These are phyloP conservation scores for Flaveria trinervia DNA, from an alignment of 129 eudicot genomes.

Conservation along the genomic window DNA sequence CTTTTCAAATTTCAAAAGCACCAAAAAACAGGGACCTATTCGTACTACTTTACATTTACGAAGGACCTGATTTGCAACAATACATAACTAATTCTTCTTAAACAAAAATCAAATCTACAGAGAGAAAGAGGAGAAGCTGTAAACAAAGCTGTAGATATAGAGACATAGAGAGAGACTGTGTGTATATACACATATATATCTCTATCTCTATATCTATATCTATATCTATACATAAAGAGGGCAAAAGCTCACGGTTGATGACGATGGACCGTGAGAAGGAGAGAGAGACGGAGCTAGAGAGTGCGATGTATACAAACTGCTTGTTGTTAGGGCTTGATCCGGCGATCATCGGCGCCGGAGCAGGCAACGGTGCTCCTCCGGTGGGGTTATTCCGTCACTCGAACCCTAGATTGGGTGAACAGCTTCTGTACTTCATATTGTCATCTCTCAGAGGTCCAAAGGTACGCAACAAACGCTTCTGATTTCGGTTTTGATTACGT, in stretches of 20 bases:
- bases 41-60: not conserved
- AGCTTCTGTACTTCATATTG: conserved; percentile 86
- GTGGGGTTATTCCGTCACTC: conserved; percentile 98
- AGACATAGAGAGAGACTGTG: conserved; percentile 24
- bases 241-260: conserved; percentile 50
- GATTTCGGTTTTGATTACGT: conserved; percentile 8
- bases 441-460: conserved; percentile 93
- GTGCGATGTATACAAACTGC: conserved; percentile 98
- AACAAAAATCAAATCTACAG: conserved; percentile 33
- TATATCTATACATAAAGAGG: conserved; percentile 11
- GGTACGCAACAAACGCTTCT: conserved; percentile 16
- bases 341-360: conserved; percentile 69
- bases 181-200: not conserved
- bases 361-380: conserved; percentile 72
- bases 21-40: conserved; percentile 21
- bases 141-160: conserved; percentile 20
- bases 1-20: conserved; percentile 38
- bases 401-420: conserved; percentile 97
- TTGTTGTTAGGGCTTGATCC: conserved; percentile 94
- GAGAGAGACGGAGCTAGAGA: conserved; percentile 94
- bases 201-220: not conserved
- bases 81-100: conserved; percentile 20
- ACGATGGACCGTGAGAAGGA: conserved; percentile 99
- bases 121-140: conserved; percentile 11
- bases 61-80: conserved; percentile 37